Base-by-base conservation (phyloP, 108 stramenopile species). In the Pseudonitzschia multistriata region DNA sequence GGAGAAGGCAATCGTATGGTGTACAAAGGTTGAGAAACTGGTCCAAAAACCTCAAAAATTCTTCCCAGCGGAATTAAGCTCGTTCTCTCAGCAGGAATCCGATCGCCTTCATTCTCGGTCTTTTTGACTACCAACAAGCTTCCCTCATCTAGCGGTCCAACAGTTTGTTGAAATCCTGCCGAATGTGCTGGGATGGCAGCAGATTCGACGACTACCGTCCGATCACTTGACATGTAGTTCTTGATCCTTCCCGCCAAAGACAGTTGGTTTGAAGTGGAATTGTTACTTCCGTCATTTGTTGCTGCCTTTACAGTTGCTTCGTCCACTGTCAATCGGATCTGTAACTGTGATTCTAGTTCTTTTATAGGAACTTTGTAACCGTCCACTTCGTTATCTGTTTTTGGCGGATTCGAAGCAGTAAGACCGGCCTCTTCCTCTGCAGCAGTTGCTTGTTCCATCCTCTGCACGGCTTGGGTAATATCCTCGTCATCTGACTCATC, bases 31-130 rank as follows among this genome's bases (percentile, higher is more conserved):
- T 79, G 66, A 17, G 82, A 71, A 3, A 94, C 88, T 14, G 93
- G 93, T 22, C 93, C 93, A 79, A 94, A 94, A 11, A 91, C 86
- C 68, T 94, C 93, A 57, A 90, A 79, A 6, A 94, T 75, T 71
- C 83, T 86, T 10, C 93, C 93, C 50, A 91, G 40, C 27, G 74
- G 80, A 68, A 77, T 50, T 64, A 40, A 71, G 25, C 24, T 47
- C 28, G 33, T 31, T 61, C 24, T 65, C 11, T 8, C 15, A 22
- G 66, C 5, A 10, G 17, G 7, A 45, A 10, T 17, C 13, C 42
- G 5, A 45, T 45, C 61, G 25, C 62, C 39, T 11, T 59, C 27
- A 14, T 55, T 53, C 39, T 34, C 49, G 28, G 22, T 2, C 21
- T 33, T 47, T 71, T 68, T 55, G 19, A 86, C 27, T 0, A 91